Evolutionary conservation across 78 protist genomes (phyloP).

Genomic region (slime mould (Dictyostelium discoideum)): DNA sequence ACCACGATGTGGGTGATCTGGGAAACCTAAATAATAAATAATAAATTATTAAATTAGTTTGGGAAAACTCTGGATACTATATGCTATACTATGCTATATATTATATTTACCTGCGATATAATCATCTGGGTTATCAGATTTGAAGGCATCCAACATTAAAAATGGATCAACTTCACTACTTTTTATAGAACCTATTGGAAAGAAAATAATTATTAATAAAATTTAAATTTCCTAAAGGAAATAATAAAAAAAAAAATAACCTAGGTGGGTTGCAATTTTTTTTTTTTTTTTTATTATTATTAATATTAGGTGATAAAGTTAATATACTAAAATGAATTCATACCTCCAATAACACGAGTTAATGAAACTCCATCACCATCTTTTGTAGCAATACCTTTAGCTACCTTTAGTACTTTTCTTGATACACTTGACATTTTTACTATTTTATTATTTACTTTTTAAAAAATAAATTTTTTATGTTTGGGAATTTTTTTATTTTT

Average conservation of each 20-base stretch:
- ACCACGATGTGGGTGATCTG: slow-evolving; percentile 92
- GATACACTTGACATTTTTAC: not conserved
- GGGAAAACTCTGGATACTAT: no score
- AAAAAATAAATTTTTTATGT: no score
- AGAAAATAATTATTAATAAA: no score
- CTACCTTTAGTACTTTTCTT: not conserved
- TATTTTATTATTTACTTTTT: not conserved
- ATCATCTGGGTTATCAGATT: slow-evolving; percentile 44
- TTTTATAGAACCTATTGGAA: not conserved
- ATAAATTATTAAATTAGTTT: no score
- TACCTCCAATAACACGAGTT: not conserved
- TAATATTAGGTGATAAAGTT: no score
- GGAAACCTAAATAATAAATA: slow-evolving; percentile 72
- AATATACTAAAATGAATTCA: no score
- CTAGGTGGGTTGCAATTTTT: no score
- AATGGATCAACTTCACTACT: slow-evolving; percentile 69
- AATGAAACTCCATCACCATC: not conserved
- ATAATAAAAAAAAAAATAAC: no score
- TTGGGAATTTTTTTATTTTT: no score
- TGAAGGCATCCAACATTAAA: slow-evolving; percentile 73
- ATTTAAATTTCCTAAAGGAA: no score
- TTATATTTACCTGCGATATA: slow-evolving; percentile 33
- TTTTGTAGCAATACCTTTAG: not conserved
- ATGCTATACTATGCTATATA: no score
- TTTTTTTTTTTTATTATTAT: no score